Base-by-base conservation (phyloP, 2,329 filamentous ascomycete genomes). In the Talaromyces sp. region DNA sequence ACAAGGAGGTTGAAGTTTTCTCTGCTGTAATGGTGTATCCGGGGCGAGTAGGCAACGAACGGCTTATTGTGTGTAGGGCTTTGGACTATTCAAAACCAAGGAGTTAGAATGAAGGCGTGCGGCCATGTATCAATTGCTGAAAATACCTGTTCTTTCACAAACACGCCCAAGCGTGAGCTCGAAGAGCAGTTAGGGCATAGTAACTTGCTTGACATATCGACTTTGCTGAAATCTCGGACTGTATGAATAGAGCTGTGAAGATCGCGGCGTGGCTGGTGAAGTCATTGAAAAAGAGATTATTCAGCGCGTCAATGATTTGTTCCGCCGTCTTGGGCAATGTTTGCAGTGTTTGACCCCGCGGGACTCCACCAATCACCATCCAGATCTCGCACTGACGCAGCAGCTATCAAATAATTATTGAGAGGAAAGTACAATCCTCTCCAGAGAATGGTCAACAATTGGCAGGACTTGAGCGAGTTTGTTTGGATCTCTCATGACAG, bases 401-500 rank as follows among this genome's bases (percentile, higher is more conserved):
- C 28, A 21, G 8, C n/a, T 54, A 14, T 21, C 50, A 14, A 35
- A 16, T 16, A 14, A 37, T 54, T 35, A 54, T 54, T 54, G 50
- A 54, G 6, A 66, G 33, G 64, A 63, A 31, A 79, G 68, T 21
- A 68, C 63, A n/a, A 83, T 73, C 48, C 76, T 76, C 64, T 96
- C 91, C 64, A 88, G 77, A 31, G 74, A 83, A 61, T 86, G 86
- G 62, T 91, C 87, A n/a, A 92, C 84, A 5, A 91, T 77, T 2
- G 87, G 88, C 54, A 96, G 75, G 46, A 92, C 71, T 31, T 87
- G 84, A 14, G 86, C 86, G 46, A 96, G 79, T 61, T 86, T 82
- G 70, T 96, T 95, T 1, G 92, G 84, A 75, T 97, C 92, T 69
- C 92, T 83, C 77, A 96, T 81, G 25, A 89, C 84, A 44, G 90